A percentile compares a stretch with the other conserved stretches of the same genome.
phyloP scores from a whole-genome alignment of 2,329 filamentous ascomycete species.

The Aspergillus ibericus region DNA sequence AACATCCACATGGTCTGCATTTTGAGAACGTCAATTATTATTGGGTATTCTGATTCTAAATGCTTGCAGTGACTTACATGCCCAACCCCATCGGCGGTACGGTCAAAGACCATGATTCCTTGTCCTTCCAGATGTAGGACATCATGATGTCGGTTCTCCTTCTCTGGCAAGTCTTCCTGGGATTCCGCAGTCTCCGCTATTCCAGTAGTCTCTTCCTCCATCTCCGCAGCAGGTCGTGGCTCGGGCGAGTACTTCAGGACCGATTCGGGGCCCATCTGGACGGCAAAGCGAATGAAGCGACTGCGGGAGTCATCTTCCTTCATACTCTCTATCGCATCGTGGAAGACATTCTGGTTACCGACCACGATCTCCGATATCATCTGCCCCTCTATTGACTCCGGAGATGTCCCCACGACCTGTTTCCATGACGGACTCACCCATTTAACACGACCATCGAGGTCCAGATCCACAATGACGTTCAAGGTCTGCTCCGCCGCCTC shows the following conservation, averaged over 20 bases:
- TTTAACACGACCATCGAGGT: conserved; percentile 83
- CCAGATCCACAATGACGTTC: conserved; percentile 93
- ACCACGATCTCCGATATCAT: conserved; percentile 78
- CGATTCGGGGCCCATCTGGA: conserved; percentile 68
- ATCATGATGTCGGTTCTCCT: conserved; percentile 47
- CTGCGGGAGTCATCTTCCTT: conserved; percentile 90
- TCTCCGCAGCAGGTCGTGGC: conserved; percentile 27
- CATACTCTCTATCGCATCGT: conserved; percentile 82
- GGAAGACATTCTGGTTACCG: conserved; percentile 77
- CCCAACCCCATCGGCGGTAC: conserved; percentile 78
- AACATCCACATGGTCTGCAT: conserved; percentile 98
- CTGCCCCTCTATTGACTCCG: conserved; percentile 71
- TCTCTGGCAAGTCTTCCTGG: conserved; percentile 39
- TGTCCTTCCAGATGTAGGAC: conserved; percentile 86
- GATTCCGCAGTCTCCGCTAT: conserved; percentile 27
- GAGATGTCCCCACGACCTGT: conserved; percentile 81
- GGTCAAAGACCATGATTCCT: conserved; percentile 97
- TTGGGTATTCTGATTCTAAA: neutral
- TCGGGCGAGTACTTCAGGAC: conserved; percentile 55
- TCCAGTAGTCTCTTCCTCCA: conserved; percentile 9
- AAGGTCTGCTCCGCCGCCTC: conserved; percentile 94
- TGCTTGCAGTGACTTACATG: conserved; percentile 65
- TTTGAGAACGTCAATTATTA: conserved; percentile 27
- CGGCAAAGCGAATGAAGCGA: conserved; percentile 79
- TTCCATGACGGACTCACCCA: conserved; percentile 98